These are phyloP conservation scores for Entomortierella parvispora DNA, from an alignment of 192 early-diverging fungal genomes.

Conservation along the genomic window DNA sequence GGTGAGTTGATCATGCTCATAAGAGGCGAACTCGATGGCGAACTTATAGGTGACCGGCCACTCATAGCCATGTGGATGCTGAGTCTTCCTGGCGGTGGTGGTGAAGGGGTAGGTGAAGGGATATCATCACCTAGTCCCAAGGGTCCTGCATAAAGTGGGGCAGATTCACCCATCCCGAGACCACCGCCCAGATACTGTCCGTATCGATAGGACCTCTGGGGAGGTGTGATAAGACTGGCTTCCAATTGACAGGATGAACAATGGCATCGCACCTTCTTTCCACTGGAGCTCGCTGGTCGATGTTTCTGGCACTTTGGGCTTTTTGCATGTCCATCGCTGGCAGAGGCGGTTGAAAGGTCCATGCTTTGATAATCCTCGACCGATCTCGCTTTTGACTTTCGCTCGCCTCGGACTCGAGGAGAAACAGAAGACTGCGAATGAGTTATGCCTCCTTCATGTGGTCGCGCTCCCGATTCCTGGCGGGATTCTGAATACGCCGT, in stretches of 20 bases:
- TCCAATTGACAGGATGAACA: conserved; percentile 24
- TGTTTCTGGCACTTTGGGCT: conserved; percentile 18
- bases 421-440: too few relatives aligned
- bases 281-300: background rate
- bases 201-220: conserved; percentile 33
- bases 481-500: too few relatives aligned
- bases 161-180: conserved; percentile 7
- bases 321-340: background rate
- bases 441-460: too few relatives aligned
- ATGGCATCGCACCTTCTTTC: conserved; percentile 15
- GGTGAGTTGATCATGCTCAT: conserved; percentile 10
- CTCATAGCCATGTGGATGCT: conserved; percentile 50
- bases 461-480: too few relatives aligned
- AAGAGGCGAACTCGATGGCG: conserved; percentile 27
- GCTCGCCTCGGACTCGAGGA: too few relatives aligned
- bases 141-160: conserved; percentile 41
- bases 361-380: background rate
- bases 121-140: conserved; percentile 45
- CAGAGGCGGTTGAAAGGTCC: background rate
- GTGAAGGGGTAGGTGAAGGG: conserved; percentile 45
- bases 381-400: background rate
- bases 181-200: conserved; percentile 30
- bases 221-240: conserved; percentile 4
- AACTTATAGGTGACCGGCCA: conserved; percentile 30
- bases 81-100: conserved; percentile 32